phyloP scores from a whole-genome alignment of 331 rosid genomes.

The Cydonia oblonga region DNA sequence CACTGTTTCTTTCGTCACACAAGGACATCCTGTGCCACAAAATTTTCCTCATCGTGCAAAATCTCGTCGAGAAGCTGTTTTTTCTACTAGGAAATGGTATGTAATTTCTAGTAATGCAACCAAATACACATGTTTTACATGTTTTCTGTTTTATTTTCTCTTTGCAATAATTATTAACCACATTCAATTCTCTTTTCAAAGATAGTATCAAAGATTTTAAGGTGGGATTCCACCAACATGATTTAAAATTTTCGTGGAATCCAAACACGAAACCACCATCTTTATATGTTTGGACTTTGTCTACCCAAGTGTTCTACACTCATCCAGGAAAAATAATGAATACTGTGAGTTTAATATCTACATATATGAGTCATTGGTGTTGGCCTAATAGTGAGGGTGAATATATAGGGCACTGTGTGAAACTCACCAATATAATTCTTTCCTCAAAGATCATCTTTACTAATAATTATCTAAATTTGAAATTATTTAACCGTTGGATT shows the following conservation, averaged over 20 bases:
- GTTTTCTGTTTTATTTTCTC: neutral
- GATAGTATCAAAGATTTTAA: neutral
- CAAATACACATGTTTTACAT: neutral
- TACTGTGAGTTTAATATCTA: neutral
- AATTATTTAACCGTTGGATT: neutral
- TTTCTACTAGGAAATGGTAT: no score
- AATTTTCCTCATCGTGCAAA: no score
- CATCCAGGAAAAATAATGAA: neutral
- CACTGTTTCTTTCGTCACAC: no score
- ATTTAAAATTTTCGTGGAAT: slow-evolving; percentile 33
- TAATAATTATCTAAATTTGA: no score
- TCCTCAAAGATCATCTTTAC: neutral
- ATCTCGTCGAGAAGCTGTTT: no score
- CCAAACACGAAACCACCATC: slow-evolving; percentile 75
- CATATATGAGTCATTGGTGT: neutral
- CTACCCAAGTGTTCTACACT: slow-evolving; percentile 19
- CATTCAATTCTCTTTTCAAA: neutral
- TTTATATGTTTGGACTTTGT: slow-evolving; percentile 25
- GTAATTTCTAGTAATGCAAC: neutral
- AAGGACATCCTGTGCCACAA: no score
- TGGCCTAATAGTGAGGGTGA: neutral
- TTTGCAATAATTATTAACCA: neutral
- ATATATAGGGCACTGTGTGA: neutral
- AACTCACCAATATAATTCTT: neutral
- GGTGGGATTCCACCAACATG: slow-evolving; percentile 57